Evolutionary conservation across 345 rosid species (phyloP).

Genomic region (Sisymbrium altissimum): DNA sequence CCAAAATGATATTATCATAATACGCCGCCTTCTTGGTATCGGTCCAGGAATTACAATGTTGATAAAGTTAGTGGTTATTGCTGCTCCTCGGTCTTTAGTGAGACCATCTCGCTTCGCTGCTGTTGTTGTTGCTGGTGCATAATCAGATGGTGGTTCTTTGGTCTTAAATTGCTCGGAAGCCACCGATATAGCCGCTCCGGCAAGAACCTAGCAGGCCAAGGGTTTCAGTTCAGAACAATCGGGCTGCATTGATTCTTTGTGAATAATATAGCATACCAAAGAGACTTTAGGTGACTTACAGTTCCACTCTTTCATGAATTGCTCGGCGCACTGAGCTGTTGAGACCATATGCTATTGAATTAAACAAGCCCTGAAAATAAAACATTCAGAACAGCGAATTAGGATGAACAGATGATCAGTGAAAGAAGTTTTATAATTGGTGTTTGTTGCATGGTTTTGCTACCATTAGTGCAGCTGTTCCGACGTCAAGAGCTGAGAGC

Average conservation of each 20-base stretch:
- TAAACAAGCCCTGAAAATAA: constrained; percentile 74
- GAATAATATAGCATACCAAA: not conserved
- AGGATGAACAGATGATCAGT: not conserved
- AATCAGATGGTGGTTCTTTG: constrained; percentile 40
- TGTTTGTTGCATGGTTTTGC: constrained; percentile 18
- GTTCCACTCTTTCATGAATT: constrained; percentile 72
- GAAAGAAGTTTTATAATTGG: not conserved
- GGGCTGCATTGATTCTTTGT: not conserved
- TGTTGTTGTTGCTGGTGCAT: constrained; percentile 38
- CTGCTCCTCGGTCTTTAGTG: constrained; percentile 64
- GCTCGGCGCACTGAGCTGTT: constrained; percentile 90
- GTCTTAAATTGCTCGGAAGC: constrained; percentile 50
- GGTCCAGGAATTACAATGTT: not conserved
- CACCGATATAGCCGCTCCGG: constrained; percentile 69
- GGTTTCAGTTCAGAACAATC: not conserved
- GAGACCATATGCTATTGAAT: constrained; percentile 93
- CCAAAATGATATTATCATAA: not conserved
- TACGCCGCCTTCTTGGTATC: not conserved
- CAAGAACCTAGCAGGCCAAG: constrained; percentile 49
- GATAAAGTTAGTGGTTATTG: constrained; percentile 38
- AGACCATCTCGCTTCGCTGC: constrained; percentile 67
- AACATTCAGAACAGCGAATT: not conserved
- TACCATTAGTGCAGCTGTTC: constrained; percentile 95
- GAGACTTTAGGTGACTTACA: constrained; percentile 50
- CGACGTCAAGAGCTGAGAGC: constrained; percentile 90